Evolutionary conservation across 1,284 basidiomycete genomes (phyloP).

Genomic region (Psilocybe mexicana): DNA sequence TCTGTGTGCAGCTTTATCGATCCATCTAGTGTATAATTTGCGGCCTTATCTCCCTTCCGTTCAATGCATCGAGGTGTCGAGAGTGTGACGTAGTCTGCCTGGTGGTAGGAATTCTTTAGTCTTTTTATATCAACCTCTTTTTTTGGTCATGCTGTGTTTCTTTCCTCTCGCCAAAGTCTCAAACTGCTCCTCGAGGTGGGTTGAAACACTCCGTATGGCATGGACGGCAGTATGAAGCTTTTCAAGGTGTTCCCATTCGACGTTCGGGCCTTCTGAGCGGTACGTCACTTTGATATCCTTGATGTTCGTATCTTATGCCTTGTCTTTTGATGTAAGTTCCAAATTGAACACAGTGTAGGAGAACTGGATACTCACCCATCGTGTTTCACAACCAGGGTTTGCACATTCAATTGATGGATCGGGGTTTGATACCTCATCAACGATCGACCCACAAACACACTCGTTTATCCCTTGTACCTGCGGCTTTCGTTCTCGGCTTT

Average conservation of each 20-base stretch:
- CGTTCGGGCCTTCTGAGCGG: conserved; percentile 31
- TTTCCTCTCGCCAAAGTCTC: conserved; percentile 22
- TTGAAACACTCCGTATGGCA: conserved; percentile 22
- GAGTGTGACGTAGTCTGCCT: no score
- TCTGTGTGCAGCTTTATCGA: no score
- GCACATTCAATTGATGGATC: no score
- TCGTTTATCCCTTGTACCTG: no score
- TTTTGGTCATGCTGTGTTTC: conserved; percentile 23
- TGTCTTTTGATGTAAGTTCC: conserved; percentile 12
- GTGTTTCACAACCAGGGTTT: not conserved
- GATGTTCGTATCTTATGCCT: conserved; percentile 34
- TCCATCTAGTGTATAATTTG: no score
- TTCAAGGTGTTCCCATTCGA: conserved; percentile 30
- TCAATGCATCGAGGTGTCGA: no score
- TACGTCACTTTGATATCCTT: conserved; percentile 34
- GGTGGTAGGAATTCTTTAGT: no score
- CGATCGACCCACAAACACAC: no score
- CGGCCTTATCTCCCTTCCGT: no score
- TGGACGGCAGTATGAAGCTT: conserved; percentile 34
- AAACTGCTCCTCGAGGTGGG: conserved; percentile 29
- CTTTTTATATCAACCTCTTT: conserved; percentile 19
- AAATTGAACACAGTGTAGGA: no score
- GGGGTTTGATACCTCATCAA: no score
- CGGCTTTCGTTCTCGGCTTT: no score
- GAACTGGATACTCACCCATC: not conserved